Conservation (phyloP, 345 rosid genomes). For the Turnera subulata region DNA sequence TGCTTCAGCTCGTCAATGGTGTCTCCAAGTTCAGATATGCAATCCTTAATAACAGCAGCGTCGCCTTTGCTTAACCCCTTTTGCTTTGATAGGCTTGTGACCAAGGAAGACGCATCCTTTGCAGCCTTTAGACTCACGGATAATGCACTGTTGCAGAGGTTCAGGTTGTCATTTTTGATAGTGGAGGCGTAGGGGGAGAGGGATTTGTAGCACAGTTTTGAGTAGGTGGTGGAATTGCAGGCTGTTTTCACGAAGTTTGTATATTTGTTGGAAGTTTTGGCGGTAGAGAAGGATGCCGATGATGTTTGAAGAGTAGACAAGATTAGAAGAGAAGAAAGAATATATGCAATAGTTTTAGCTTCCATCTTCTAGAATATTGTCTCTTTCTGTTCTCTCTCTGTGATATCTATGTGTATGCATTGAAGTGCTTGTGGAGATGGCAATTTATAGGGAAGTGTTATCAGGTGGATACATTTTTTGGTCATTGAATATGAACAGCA, state of each 20-base stretch:
- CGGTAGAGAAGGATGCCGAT: slow-evolving; percentile 21
- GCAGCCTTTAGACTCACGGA: slow-evolving; percentile 40
- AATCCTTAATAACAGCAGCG: slow-evolving; percentile 40
- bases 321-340: slow-evolving; percentile 20
- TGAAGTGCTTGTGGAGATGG: background rate
- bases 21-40: slow-evolving; percentile 43
- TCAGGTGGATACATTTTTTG: no score
- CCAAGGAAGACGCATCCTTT: slow-evolving; percentile 17
- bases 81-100: slow-evolving; percentile 26
- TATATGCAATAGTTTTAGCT: background rate
- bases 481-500: background rate
- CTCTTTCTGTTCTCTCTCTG: no score
- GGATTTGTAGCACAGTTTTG: slow-evolving; percentile 46
- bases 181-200: slow-evolving; percentile 46
- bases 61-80: slow-evolving; percentile 34
- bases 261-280: slow-evolving; percentile 25
- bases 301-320: slow-evolving; percentile 12
- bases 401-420: no score
- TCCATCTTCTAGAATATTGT: background rate
- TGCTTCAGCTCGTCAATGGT: slow-evolving; percentile 47
- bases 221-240: slow-evolving; percentile 52
- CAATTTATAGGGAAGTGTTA: background rate
- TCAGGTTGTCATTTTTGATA: slow-evolving; percentile 47
- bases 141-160: slow-evolving; percentile 51
- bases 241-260: slow-evolving; percentile 42